A percentile compares a stretch with the other conserved stretches of the same genome.
These are phyloP conservation scores for Tolypocladium paradoxum DNA, from an alignment of 2,329 filamentous ascomycete species.

Conservation along the genomic window DNA sequence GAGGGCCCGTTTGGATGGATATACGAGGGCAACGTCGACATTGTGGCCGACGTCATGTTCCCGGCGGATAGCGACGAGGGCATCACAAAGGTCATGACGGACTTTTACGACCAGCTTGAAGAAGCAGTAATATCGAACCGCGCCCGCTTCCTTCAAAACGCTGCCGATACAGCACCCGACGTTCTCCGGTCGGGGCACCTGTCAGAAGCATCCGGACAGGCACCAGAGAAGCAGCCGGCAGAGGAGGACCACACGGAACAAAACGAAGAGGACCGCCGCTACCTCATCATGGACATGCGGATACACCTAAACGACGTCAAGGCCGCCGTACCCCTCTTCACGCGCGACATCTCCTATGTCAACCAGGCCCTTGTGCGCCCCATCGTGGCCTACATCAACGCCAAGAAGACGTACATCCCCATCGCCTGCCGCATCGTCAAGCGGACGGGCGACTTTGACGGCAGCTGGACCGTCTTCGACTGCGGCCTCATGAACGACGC, in stretches of 20 bases:
- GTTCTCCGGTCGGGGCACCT: constrained; percentile 21
- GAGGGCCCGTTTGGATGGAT: constrained; percentile 97
- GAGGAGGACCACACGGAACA: constrained; percentile 5
- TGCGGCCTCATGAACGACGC: constrained; percentile 90
- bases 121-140: constrained; percentile 77
- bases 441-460: constrained; percentile 78
- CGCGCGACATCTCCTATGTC: constrained; percentile 82
- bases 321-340: constrained; percentile 87
- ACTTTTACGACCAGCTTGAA: constrained; percentile 93
- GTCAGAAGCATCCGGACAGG: constrained; percentile 15
- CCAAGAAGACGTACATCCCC: constrained; percentile 87
- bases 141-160: constrained; percentile 48
- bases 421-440: constrained; percentile 94
- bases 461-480: constrained; percentile 90
- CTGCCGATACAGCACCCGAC: constrained; percentile 15
- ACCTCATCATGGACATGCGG: constrained; percentile 88
- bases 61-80: constrained; percentile 80
- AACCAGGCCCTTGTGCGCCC: constrained; percentile 92
- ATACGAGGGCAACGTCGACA: constrained; percentile 91
- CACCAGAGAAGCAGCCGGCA: constrained; percentile 2
- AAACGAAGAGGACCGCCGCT: constrained; percentile 54
- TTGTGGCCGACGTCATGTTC: constrained; percentile 91
- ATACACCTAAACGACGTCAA: constrained; percentile 92
- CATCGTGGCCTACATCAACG: constrained; percentile 97
- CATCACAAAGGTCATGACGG: constrained; percentile 88